phyloP scores from a whole-genome alignment of 192 early-diverging fungal genomes.

The Backusella macrospora region DNA sequence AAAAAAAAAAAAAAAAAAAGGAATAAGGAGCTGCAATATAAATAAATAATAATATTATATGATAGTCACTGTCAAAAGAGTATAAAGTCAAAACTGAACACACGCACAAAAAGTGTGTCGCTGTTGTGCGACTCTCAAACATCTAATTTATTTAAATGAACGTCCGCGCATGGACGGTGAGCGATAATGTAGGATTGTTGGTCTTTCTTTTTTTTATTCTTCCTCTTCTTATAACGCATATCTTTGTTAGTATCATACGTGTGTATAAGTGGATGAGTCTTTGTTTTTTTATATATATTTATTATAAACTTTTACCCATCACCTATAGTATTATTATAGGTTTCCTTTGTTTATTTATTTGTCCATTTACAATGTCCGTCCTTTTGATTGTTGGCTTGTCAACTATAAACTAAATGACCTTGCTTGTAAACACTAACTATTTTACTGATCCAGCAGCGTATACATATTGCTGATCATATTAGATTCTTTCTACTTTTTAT shows the following conservation, averaged over 20 bases:
- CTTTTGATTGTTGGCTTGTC: neutral
- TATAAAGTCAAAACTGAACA: constrained; percentile 3
- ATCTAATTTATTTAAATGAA: constrained; percentile 8
- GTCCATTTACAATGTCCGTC: neutral
- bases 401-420: neutral
- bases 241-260: neutral
- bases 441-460: too few species aligned
- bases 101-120: constrained; percentile 4
- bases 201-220: neutral
- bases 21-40: constrained; percentile 10
- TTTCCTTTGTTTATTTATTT: neutral
- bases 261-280: neutral
- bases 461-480: too few species aligned
- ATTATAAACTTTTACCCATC: neutral
- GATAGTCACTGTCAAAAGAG: constrained; percentile 9
- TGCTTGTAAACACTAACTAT: too few species aligned
- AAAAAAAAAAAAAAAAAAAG: neutral
- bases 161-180: neutral
- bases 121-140: neutral
- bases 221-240: neutral
- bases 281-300: neutral
- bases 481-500: too few species aligned
- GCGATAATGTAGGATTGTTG: too few species aligned
- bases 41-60: constrained; percentile 7
- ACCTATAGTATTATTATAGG: neutral